phyloP scores from a whole-genome alignment of 1,139 yeast species.

The Candida smagusa region DNA sequence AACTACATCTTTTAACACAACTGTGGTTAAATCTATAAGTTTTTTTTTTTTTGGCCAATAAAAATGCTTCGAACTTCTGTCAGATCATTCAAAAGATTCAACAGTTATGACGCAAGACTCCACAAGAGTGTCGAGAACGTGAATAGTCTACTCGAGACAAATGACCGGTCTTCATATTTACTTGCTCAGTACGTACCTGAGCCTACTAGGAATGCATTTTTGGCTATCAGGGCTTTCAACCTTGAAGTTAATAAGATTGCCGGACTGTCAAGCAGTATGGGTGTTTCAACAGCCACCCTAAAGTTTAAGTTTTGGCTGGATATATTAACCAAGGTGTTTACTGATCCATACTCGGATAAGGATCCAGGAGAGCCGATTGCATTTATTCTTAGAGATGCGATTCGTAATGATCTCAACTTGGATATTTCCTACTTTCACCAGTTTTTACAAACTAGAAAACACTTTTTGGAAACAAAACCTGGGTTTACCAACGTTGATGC shows the following conservation, averaged over 20 bases:
- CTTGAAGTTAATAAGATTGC: slow-evolving; percentile 63
- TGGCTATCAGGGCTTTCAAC: slow-evolving; percentile 70
- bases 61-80: background rate
- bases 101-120: slow-evolving; percentile 16
- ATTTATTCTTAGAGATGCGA: slow-evolving; percentile 49
- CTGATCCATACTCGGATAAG: slow-evolving; percentile 32
- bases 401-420: slow-evolving; percentile 48
- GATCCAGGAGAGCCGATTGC: slow-evolving; percentile 66
- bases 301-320: slow-evolving; percentile 66
- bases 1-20: background rate
- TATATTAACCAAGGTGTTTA: slow-evolving; percentile 39
- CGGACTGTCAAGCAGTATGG: slow-evolving; percentile 43
- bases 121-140: slow-evolving; percentile 45
- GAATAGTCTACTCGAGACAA: slow-evolving; percentile 34
- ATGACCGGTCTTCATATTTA: slow-evolving; percentile 65
- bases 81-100: background rate
- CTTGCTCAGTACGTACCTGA: slow-evolving; percentile 70
- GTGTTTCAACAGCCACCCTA: slow-evolving; percentile 47
- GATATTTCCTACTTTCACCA: slow-evolving; percentile 57
- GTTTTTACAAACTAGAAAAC: slow-evolving; percentile 58
- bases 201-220: slow-evolving; percentile 59
- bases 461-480: slow-evolving; percentile 39
- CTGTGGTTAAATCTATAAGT: too few species aligned
- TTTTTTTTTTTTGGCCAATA: background rate
- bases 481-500: slow-evolving; percentile 50